Evolutionary conservation across 78 protist genomes (phyloP).

Genomic region (Planoprotostelium fungivorum): DNA sequence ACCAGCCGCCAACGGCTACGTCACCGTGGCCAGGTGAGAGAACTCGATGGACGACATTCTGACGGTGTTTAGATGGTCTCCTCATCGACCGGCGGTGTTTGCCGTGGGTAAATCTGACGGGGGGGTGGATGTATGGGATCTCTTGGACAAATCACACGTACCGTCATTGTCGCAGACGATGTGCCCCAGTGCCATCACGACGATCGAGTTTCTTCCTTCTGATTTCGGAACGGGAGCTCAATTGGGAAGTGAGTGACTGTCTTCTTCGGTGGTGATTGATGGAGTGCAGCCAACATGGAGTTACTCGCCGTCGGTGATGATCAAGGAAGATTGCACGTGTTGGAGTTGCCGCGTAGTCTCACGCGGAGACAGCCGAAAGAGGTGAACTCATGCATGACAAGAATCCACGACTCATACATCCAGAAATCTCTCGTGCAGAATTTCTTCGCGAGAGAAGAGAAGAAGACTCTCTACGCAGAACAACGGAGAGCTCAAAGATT

Average conservation of each 20-base stretch:
- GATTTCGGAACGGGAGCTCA: background rate
- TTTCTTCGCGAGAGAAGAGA: background rate
- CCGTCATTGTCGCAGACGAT: background rate
- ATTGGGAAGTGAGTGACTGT: background rate
- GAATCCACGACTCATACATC: background rate
- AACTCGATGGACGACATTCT: background rate
- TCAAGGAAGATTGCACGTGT: background rate
- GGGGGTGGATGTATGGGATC: background rate
- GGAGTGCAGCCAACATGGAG: background rate
- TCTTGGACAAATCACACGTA: background rate
- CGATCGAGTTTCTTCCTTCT: background rate
- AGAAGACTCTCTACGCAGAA: background rate
- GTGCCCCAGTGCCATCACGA: background rate
- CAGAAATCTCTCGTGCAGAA: background rate
- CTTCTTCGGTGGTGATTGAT: background rate
- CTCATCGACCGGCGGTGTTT: background rate
- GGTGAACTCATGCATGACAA: background rate
- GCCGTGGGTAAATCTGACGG: background rate
- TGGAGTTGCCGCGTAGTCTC: background rate
- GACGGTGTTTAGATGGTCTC: background rate
- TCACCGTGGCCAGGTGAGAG: background rate
- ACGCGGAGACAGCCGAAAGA: background rate
- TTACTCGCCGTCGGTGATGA: background rate
- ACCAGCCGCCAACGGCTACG: background rate
- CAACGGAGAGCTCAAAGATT: background rate